phyloP scores from a whole-genome alignment of 192 early-diverging fungal species.

The Coemansia sp. region DNA sequence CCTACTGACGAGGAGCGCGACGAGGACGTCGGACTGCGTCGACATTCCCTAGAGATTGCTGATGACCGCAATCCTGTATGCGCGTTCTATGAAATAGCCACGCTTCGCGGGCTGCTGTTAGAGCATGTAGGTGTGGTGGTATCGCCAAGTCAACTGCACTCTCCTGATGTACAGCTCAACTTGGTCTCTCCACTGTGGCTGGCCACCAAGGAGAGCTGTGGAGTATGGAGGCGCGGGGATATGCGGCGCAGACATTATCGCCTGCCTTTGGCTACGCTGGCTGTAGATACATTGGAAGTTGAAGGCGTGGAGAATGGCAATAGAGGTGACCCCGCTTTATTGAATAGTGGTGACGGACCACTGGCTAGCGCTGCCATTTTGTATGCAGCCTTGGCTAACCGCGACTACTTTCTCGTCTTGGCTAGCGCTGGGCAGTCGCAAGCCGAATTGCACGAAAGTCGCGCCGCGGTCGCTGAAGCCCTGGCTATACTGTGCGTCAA shows the following conservation, averaged over 20 bases:
- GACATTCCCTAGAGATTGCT: conserved; percentile 16
- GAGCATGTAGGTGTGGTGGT: conserved; percentile 45
- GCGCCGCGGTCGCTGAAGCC: conserved; percentile 44
- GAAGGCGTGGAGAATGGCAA: conserved; percentile 1
- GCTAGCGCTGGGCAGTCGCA: conserved; percentile 48
- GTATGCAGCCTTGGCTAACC: conserved; percentile 46
- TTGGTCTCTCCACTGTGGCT: conserved; percentile 44
- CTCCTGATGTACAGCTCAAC: conserved; percentile 50
- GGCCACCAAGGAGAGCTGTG: conserved; percentile 32
- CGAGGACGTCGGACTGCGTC: background rate
- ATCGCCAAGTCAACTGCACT: conserved; percentile 35
- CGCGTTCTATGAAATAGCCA: conserved; percentile 40
- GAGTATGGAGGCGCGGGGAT: conserved; percentile 33
- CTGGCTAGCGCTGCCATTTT: conserved; percentile 44
- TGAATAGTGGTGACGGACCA: conserved; percentile 14
- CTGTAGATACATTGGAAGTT: conserved; percentile 3
- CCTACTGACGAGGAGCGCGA: background rate
- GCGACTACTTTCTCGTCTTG: conserved; percentile 43
- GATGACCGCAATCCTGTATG: conserved; percentile 42
- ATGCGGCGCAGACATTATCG: conserved; percentile 31
- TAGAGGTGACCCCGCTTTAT: background rate
- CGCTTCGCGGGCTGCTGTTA: conserved; percentile 31
- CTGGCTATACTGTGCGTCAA: conserved; percentile 45
- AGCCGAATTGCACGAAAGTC: conserved; percentile 43
- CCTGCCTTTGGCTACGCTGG: background rate